phyloP scores from a whole-genome alignment of 305 asterid species.

The Striga hermonthica region DNA sequence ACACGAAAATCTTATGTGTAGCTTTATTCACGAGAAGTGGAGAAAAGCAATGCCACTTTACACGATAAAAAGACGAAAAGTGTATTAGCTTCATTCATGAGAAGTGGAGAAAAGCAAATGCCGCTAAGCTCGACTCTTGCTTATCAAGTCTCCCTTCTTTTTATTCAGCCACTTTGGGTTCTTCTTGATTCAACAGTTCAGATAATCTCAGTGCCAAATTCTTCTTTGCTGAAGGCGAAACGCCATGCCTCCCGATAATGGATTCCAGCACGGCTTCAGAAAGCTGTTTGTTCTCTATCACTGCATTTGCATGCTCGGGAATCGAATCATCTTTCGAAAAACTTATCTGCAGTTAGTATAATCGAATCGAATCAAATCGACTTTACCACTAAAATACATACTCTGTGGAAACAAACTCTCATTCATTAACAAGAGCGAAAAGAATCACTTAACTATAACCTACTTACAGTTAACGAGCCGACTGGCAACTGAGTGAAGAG shows the following conservation, averaged over 20 bases:
- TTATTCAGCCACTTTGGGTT: not conserved
- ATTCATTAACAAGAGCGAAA: no score
- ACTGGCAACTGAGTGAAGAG: slow-evolving; percentile 72
- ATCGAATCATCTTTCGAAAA: slow-evolving; percentile 57
- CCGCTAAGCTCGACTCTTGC: no score
- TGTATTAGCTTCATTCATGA: no score
- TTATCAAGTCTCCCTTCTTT: not conserved
- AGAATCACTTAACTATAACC: no score
- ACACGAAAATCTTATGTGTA: not conserved
- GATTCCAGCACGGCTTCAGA: slow-evolving; percentile 80
- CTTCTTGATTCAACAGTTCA: slow-evolving; percentile 24
- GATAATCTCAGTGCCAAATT: slow-evolving; percentile 61
- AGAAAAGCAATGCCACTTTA: no score
- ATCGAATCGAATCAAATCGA: no score
- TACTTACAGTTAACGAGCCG: slow-evolving; percentile 64
- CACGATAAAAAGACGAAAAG: no score
- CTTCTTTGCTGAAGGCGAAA: slow-evolving; percentile 67
- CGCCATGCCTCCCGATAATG: slow-evolving; percentile 80
- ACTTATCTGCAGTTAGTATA: slow-evolving; percentile 45
- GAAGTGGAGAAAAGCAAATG: no score
- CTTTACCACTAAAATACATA: no score
- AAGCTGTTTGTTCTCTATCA: slow-evolving; percentile 58
- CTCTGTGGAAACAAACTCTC: no score
- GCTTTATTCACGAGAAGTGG: not conserved
- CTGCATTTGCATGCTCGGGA: slow-evolving; percentile 46